A percentile compares a stretch with the other conserved stretches of the same genome.
Conservation (phyloP, 805 yeast genomes). For the Ogataea allantospora region DNA sequence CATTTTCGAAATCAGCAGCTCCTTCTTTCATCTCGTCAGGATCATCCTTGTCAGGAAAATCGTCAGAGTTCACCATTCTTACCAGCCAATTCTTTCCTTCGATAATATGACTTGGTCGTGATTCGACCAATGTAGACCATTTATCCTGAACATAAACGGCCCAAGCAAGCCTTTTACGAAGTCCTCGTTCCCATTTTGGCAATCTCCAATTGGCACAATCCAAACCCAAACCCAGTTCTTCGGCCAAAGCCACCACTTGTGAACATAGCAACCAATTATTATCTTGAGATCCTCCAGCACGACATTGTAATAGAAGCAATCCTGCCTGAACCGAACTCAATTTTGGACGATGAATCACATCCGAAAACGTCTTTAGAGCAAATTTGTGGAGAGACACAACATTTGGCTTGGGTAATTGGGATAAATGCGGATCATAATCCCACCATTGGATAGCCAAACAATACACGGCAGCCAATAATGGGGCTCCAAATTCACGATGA, state of each 20-base stretch:
- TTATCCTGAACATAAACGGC: conserved; percentile 91
- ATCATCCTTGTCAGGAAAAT: conserved; percentile 63
- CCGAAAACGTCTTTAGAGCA: conserved; percentile 63
- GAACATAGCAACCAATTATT: conserved; percentile 85
- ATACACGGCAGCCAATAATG: conserved; percentile 87
- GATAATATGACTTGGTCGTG: conserved; percentile 80
- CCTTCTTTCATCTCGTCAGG: conserved; percentile 44
- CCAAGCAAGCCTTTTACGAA: conserved; percentile 90
- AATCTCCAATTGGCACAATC: conserved; percentile 89
- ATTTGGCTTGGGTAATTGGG: conserved; percentile 78
- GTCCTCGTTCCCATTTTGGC: conserved; percentile 93
- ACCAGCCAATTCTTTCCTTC: conserved; percentile 80
- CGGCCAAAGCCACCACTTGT: conserved; percentile 83
- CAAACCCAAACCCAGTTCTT: conserved; percentile 87
- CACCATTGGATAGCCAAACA: conserved; percentile 90
- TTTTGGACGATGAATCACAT: conserved; percentile 82
- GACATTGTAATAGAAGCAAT: conserved; percentile 67
- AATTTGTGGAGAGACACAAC: conserved; percentile 65
- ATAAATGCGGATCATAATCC: conserved; percentile 79
- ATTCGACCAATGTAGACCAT: conserved; percentile 81
- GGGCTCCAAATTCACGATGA: conserved; percentile 88
- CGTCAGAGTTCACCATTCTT: conserved; percentile 62
- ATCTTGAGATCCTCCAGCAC: conserved; percentile 40
- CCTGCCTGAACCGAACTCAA: conserved; percentile 92
- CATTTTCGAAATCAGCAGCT: conserved; percentile 67